Evolutionary conservation across 1,284 basidiomycete genomes (phyloP), one percentile per base, ranked within the genome.

Genomic region (Sanghuangporus weigelae): DNA sequence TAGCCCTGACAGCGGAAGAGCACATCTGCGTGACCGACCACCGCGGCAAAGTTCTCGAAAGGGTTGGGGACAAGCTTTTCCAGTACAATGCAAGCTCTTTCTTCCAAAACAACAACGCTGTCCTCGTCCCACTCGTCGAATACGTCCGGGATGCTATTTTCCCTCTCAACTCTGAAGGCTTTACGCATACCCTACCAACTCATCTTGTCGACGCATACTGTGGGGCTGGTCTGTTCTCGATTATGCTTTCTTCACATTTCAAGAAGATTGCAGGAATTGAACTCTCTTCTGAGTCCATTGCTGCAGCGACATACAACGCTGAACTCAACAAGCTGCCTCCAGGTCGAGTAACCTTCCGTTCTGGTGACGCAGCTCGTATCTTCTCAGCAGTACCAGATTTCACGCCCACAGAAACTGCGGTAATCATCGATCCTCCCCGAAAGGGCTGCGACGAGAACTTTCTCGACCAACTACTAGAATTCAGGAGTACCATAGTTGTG

Each of bases 71-170:
- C 62, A 88, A 81, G 74, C 76, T 90, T 56, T 98, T 99, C 75
- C 89, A 96, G 70, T 98, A 96, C 74, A 85, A 85, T 11, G 95
- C 92, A 1, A 88, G 90, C 49, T 89, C 90, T 4, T 98, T 98
- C 80, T 98, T 98, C 83, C 96, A 99, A 74, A 98, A 98, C 81
- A 99, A 99, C 81, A 96, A 96, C 73, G 88, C 90, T 19, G 93
- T 98, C 60, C 85, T 99, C 16, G 80, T 88, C 7, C 86, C 92
- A 0, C 83, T 99, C 57, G 90, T 93, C 7, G 75, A 84, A 64
- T 95, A 96, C 75, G 92, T 97, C 62, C 83, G 84, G 61, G 81
- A 88, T 48, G 85, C 89, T 54, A 87, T 95, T 70, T 86, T 90
- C 71, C 79, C 77, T 8, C 61, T 75, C 12, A 66, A 72, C 7